Evolutionary conservation across 2,329 filamentous ascomycete genomes (phyloP), one percentile per base, ranked within the genome.

Genomic region (Metarhizium brunneum): DNA sequence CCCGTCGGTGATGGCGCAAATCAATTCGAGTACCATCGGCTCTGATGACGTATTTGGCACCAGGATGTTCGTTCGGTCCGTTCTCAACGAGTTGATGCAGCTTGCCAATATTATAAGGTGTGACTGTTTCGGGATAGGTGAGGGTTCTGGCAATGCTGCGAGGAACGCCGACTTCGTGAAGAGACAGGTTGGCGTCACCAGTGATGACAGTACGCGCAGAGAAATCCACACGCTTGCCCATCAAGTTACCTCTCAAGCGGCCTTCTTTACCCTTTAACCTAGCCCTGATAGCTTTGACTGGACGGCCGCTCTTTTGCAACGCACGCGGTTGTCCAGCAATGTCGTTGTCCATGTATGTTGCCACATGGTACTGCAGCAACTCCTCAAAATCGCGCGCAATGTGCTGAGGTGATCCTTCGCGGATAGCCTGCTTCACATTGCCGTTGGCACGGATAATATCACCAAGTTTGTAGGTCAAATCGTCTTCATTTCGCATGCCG

Each of bases 121-220:
- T 99, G 20, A 99, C 94, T 0, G 91, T 94, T 73, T 99, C 94
- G 0, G 94, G 94, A 67, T 97, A 99, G 0, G 94, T 99, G 58
- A 99, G 73, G 1, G 89, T 96, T 64, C 88, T 83, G 4, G 95
- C 95, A 64, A 96, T 99, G 67, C 88, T 95, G 65, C 88, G 84
- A 38, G 94, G 94, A 47, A 99, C 94, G 73, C 95, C 94, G 59
- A 99, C 95, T 76, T 99, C 91, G 66, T 99, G 92, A 32, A 99
- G 80, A 32, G 91, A 96, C 62, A 99, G 76, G 69, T 97, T 99
- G 57, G 94, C 94, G 68, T 99, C 94, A 76, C 94, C 94, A 53
- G 95, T 99, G 71, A 99, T 99, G 76, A 99, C 94, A 36, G 95
- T 99, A 86, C 94, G 94, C 42, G 95, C 95, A 0, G 95, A 99